Percentiles rank a stretch among this genome's conserved stretches.
Evolutionary conservation across 176 grass and related monocot species (phyloP).

Genomic region (Rhynchospora pubera): DNA sequence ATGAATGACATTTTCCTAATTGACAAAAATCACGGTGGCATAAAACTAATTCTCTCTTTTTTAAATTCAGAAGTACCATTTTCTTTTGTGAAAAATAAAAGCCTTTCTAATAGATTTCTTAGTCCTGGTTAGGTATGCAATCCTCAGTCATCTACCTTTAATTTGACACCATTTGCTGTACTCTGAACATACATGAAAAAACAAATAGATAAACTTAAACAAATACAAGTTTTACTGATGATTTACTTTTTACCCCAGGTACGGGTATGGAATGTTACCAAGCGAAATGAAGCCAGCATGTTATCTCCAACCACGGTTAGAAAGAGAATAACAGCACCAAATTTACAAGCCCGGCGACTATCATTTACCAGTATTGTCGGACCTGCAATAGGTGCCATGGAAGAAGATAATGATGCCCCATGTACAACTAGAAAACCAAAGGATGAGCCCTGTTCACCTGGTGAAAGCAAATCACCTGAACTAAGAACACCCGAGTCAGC

Average conservation of each 20-base stretch:
- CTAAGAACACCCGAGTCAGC: conserved; percentile 67
- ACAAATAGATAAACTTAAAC: neutral
- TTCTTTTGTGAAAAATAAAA: neutral
- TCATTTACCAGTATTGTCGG: conserved; percentile 33
- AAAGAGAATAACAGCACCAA: conserved; percentile 63
- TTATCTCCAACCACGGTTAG: conserved; percentile 53
- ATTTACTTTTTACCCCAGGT: conserved; percentile 46
- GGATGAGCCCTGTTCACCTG: conserved; percentile 30
- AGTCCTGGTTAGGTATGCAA: neutral
- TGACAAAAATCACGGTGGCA: too few species aligned
- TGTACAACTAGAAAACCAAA: neutral
- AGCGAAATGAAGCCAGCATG: conserved; percentile 36
- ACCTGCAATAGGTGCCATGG: conserved; percentile 33
- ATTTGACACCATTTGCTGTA: neutral
- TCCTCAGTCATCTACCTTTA: neutral
- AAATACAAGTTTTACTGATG: neutral
- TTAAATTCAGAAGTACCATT: neutral
- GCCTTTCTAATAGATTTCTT: neutral
- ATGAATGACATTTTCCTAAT: too few species aligned
- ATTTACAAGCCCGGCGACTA: conserved; percentile 32
- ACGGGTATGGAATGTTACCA: conserved; percentile 68
- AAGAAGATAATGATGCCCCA: conserved; percentile 5
- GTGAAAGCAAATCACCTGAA: conserved; percentile 40
- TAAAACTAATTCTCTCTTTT: too few species aligned
- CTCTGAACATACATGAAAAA: neutral